Evolutionary conservation across 257 asterid genomes (phyloP).

Genomic region (Lavandula angustifolia): DNA sequence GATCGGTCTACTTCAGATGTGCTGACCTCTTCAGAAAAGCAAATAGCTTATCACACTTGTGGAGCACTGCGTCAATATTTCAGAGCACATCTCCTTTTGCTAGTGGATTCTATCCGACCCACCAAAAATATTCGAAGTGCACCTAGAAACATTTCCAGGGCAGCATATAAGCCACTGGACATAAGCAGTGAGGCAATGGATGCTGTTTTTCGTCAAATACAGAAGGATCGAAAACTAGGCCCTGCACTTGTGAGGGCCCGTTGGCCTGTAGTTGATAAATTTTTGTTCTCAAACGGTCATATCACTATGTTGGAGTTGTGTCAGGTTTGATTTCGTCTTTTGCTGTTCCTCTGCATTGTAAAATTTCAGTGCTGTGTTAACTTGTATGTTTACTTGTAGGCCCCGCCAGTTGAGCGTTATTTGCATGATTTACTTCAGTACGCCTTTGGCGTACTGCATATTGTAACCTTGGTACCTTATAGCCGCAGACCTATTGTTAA

Average conservation of each 20-base stretch:
- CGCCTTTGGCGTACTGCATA: constrained; percentile 90
- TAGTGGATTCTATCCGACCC: constrained; percentile 89
- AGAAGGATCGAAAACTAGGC: constrained; percentile 91
- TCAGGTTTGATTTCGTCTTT: constrained; percentile 59
- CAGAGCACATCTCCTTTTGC: constrained; percentile 85
- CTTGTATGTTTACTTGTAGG: constrained; percentile 50
- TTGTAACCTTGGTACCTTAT: constrained; percentile 79
- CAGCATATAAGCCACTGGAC: constrained; percentile 92
- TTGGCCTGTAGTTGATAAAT: constrained; percentile 88
- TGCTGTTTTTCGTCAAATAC: constrained; percentile 82
- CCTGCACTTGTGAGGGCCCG: constrained; percentile 81
- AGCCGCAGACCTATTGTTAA: constrained; percentile 82
- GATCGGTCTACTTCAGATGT: constrained; percentile 87
- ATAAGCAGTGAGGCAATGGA: constrained; percentile 93
- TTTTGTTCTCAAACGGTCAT: constrained; percentile 77
- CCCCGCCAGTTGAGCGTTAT: constrained; percentile 97
- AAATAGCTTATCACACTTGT: constrained; percentile 94
- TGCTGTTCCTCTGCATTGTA: constrained; percentile 9
- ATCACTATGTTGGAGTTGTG: constrained; percentile 93
- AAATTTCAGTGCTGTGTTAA: constrained; percentile 13
- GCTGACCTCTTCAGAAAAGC: constrained; percentile 89
- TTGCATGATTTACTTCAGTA: constrained; percentile 92
- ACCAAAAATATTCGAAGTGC: constrained; percentile 75
- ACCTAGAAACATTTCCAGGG: constrained; percentile 73
- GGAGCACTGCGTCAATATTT: constrained; percentile 88